phyloP scores from a whole-genome alignment of 140 eudicot genomes.

The Bidens hawaiensis region DNA sequence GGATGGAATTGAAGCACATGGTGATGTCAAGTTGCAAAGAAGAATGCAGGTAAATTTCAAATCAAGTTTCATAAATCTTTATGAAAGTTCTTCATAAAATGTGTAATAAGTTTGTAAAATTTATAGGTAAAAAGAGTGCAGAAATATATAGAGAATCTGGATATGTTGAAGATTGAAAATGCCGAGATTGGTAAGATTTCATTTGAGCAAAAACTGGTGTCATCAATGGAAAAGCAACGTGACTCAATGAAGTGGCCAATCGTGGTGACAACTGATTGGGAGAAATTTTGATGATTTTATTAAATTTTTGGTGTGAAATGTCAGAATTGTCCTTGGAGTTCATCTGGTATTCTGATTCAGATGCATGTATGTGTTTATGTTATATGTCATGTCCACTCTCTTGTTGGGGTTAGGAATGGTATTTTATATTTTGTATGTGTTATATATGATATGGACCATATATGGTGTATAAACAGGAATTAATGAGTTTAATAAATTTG shows the following conservation, averaged over 20 bases:
- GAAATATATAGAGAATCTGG: constrained; percentile 66
- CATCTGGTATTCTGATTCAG: constrained; percentile 10
- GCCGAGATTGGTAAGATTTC: constrained; percentile 29
- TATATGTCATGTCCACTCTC: constrained; percentile 11
- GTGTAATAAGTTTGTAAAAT: background rate
- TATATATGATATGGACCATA: background rate
- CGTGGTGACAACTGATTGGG: constrained; percentile 68
- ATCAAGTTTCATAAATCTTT: background rate
- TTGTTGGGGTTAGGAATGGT: constrained; percentile 11
- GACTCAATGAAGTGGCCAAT: constrained; percentile 47
- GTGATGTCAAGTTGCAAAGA: constrained; percentile 70
- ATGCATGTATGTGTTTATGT: constrained; percentile 11
- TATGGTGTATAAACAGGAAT: too few relatives aligned
- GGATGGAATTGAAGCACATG: constrained; percentile 74
- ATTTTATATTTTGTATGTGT: background rate
- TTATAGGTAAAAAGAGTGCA: constrained; percentile 74
- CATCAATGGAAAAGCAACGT: constrained; percentile 32
- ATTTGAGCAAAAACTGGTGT: constrained; percentile 25
- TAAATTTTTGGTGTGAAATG: constrained; percentile 13
- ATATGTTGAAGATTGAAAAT: constrained; percentile 53
- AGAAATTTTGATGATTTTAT: constrained; percentile 41
- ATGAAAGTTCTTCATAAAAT: background rate
- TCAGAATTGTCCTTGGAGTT: constrained; percentile 4
- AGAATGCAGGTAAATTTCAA: constrained; percentile 55
- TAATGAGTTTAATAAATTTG: too few relatives aligned